Evolutionary conservation across 176 grass and related monocot genomes (phyloP), one percentile per base, ranked within the genome.

Genomic region (Avena sativa): DNA sequence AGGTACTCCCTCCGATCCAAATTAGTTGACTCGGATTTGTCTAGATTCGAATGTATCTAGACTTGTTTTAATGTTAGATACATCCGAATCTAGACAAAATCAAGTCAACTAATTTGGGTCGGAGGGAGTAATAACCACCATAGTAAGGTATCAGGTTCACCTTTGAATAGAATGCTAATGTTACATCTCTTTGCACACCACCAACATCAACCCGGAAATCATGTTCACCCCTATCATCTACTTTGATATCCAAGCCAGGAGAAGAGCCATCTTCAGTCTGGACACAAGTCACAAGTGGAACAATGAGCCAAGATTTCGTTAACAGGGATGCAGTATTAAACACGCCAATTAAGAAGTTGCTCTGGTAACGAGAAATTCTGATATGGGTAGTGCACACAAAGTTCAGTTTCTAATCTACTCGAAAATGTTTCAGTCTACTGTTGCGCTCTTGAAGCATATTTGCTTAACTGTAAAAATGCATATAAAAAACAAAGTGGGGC

Each of bases 91-190:
- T 28, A 28, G 0, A 28, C 28, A 28, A 28, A 28, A 28, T 0
- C 28, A 28, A 28, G 28, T 28, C 28, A 28, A 28, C 28, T 28
- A 28, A 28, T 28, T 28, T 28, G 28, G 28, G 28, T 28, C 28
- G 28, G 28, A 28, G 28, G 28, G 28, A 28, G 28, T 74, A 20
- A 28, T 13, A 60, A 69, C 26, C 40, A 66, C 26, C 26, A 72
- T 17, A 69, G 53, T 25, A 66, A 59, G 70, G 23, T 60, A 87
- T 75, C 69, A 79, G 25, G 32, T 34, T 28, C 28, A 98, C 96
- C 93, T 98, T 95, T 16, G 40, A 91, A 92, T 94, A 98, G 85
- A 82, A 87, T 86, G 96, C 85, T 83, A 96, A 72, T 81, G 92
- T 94, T 64, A 91, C 88, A 72, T 94, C 88, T 47, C 74, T 98